These are phyloP conservation scores for Starmerella floris DNA, from an alignment of 805 yeast genomes.

Conservation along the genomic window DNA sequence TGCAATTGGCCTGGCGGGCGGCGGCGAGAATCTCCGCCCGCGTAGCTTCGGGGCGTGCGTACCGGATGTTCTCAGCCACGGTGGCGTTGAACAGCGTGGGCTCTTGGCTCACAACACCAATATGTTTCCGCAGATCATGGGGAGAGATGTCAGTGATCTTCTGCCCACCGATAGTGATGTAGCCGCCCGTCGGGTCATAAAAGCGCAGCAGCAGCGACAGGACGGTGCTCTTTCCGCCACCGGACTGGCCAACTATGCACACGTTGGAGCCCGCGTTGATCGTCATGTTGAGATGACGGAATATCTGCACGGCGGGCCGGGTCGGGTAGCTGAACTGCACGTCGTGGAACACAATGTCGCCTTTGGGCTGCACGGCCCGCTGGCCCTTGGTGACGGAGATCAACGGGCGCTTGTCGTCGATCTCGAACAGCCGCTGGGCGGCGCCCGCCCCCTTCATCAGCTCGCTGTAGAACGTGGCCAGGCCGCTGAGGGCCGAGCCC, in stretches of 20 bases:
- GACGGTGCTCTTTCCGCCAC: conserved; percentile 88
- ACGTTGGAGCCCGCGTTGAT: conserved; percentile 74
- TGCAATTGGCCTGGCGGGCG: conserved; percentile 66
- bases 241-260: conserved; percentile 94
- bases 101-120: conserved; percentile 91
- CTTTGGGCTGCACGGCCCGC: conserved; percentile 27
- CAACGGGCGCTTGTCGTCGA: conserved; percentile 61
- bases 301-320: conserved; percentile 56
- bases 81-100: conserved; percentile 82
- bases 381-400: conserved; percentile 56
- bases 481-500: conserved; percentile 82
- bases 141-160: conserved; percentile 53
- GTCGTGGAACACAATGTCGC: conserved; percentile 45
- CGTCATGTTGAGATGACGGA: conserved; percentile 43
- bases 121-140: conserved; percentile 53
- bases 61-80: conserved; percentile 65
- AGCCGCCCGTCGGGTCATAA: conserved; percentile 64
- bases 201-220: conserved; percentile 66
- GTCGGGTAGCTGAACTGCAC: conserved; percentile 74
- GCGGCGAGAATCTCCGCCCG: conserved; percentile 44
- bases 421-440: conserved; percentile 77
- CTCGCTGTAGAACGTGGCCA: conserved; percentile 84
- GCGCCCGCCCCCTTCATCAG: conserved; percentile 97
- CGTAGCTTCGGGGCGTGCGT: conserved; percentile 51
- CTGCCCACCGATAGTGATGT: conserved; percentile 49